Percentiles rank a stretch among this genome's conserved stretches.
These are phyloP conservation scores for Aurifilum marmelostoma DNA, from an alignment of 2,329 filamentous ascomycete species.

Conservation along the genomic window DNA sequence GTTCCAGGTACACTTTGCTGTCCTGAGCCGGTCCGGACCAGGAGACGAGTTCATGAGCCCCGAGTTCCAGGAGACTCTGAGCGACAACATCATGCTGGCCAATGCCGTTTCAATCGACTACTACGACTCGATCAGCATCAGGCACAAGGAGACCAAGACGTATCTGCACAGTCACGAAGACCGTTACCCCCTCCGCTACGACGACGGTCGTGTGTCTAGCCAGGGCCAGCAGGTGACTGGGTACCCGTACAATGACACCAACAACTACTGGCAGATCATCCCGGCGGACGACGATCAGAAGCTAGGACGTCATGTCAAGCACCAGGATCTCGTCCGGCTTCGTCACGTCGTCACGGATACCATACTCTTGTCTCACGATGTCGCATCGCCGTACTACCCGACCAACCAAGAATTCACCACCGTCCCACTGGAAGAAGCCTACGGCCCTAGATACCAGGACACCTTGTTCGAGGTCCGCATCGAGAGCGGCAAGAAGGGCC, in stretches of 20 bases:
- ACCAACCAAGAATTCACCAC: slow-evolving; percentile 99
- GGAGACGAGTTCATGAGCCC: slow-evolving; percentile 99
- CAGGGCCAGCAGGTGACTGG: slow-evolving; percentile 98
- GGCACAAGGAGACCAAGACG: slow-evolving; percentile 96
- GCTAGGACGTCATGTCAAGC: slow-evolving; percentile 69
- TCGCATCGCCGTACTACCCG: slow-evolving; percentile 92
- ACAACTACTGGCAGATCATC: slow-evolving; percentile 96
- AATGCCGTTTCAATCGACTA: slow-evolving; percentile 87
- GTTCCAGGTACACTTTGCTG: slow-evolving; percentile 99
- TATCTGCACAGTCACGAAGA: slow-evolving; percentile 94
- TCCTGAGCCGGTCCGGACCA: slow-evolving; percentile 84
- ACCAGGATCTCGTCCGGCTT: slow-evolving; percentile 84
- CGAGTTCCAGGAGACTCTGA: slow-evolving; percentile 95
- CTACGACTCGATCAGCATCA: slow-evolving; percentile 83
- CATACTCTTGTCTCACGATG: slow-evolving; percentile 89
- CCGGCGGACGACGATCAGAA: slow-evolving; percentile 65
- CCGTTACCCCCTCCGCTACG: slow-evolving; percentile 89
- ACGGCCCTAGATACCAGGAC: slow-evolving; percentile 77
- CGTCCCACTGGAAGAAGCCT: slow-evolving; percentile 71
- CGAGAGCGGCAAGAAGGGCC: slow-evolving; percentile 77
- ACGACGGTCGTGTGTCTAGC: slow-evolving; percentile 95
- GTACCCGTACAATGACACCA: slow-evolving; percentile 97
- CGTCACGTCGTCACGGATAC: slow-evolving; percentile 85
- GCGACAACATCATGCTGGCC: slow-evolving; percentile 90
- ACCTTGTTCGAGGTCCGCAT: slow-evolving; percentile 92